Evolutionary conservation across 352 stramenopile species (phyloP).

Genomic region (Globisporangium paddicum): DNA sequence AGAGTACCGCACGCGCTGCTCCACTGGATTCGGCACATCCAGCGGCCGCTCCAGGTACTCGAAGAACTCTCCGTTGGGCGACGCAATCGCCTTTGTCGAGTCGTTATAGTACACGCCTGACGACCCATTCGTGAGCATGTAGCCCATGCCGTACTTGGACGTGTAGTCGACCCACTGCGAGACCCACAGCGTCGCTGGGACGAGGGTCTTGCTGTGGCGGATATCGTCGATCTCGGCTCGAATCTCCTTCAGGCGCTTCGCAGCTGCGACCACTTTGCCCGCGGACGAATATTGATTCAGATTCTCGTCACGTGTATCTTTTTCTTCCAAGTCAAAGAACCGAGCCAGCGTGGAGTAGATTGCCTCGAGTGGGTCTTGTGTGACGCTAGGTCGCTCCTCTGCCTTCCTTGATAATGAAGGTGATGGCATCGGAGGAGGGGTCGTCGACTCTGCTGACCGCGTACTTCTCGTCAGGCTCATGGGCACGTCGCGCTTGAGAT

Average conservation of each 20-base stretch:
- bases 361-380: conserved; percentile 34
- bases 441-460: background rate
- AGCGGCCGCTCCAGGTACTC: conserved; percentile 94
- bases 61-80: conserved; percentile 84
- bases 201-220: conserved; percentile 15
- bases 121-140: conserved; percentile 94
- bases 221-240: conserved; percentile 35
- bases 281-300: conserved; percentile 59
- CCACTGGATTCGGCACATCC: conserved; percentile 27
- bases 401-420: background rate
- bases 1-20: conserved; percentile 34
- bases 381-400: background rate
- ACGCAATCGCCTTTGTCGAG: conserved; percentile 96
- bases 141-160: conserved; percentile 98
- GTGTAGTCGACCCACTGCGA: conserved; percentile 98
- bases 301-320: conserved; percentile 25
- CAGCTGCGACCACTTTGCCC: conserved; percentile 48
- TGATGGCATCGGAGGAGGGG: background rate
- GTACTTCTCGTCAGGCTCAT: background rate
- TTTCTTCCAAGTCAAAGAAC: conserved; percentile 67
- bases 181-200: conserved; percentile 90
- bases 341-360: conserved; percentile 53
- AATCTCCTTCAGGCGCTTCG: conserved; percentile 63
- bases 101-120: conserved; percentile 99
- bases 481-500: conserved; percentile 4